Percentiles rank a stretch among this genome's conserved stretches.
phyloP scores from a whole-genome alignment of 1,284 basidiomycete genomes.

The Cronartium quercuum region DNA sequence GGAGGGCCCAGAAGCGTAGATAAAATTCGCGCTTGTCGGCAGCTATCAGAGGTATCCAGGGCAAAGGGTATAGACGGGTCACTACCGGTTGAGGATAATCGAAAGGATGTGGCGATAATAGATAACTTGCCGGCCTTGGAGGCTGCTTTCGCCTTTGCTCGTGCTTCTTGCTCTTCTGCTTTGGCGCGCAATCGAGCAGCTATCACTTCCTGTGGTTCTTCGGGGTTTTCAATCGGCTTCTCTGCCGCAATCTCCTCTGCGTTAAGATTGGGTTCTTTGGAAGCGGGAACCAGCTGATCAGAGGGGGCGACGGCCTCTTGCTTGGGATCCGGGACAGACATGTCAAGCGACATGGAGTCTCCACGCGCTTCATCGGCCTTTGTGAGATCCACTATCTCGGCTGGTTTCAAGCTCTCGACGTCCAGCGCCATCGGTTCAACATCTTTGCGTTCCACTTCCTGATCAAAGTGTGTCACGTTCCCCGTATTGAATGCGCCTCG shows the following conservation, averaged over 20 bases:
- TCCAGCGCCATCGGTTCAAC: not conserved
- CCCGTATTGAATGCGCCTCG: constrained; percentile 68
- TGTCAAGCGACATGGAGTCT: constrained; percentile 52
- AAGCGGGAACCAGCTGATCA: not conserved
- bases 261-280: not conserved
- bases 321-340: constrained; percentile 46
- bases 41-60: not conserved
- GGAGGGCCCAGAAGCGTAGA: constrained; percentile 74
- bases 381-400: constrained; percentile 10
- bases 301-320: not conserved
- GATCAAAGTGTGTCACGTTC: constrained; percentile 51
- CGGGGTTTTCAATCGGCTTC: constrained; percentile 10
- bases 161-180: constrained; percentile 10
- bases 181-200: not conserved
- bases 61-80: not conserved
- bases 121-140: constrained; percentile 15
- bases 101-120: constrained; percentile 1
- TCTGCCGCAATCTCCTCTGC: not conserved
- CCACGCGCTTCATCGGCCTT: constrained; percentile 40
- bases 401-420: not conserved
- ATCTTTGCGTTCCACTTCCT: constrained; percentile 8
- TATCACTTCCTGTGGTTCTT: constrained; percentile 54
- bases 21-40: constrained; percentile 60
- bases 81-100: not conserved
- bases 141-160: constrained; percentile 9